Evolutionary conservation across 495 filamentous ascomycete genomes (phyloP), one percentile per base, ranked within the genome.

Genomic region (Neurospora sp.): DNA sequence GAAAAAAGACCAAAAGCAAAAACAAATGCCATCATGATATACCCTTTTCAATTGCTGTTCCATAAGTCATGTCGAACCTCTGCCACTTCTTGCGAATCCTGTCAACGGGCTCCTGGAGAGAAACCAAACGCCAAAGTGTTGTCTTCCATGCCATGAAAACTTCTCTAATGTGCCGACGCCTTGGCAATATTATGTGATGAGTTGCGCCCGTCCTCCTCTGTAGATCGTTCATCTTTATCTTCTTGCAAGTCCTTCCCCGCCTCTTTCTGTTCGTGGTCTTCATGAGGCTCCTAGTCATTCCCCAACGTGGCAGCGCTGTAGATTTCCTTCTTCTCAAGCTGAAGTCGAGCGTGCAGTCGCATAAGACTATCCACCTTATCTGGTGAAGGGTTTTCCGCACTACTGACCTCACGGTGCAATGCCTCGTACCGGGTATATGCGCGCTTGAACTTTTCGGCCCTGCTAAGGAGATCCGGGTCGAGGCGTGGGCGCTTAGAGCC

Each of bases 271-370:
- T 16, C 12, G 27, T 66, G 27, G 31, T 35, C 27, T 66, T 35
- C 14, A 27, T 31, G 53, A 7, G 27, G 53, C 53, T 37, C 53
- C 53, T 66, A 66, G 14, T 66, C 53, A 31, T 66, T 27, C 12
- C 18, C 27, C 14, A 66, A 31, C 27, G 12, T 66, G 53, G 35
- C 41, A 38, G 81, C 81, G 69, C 84, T 83, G 79, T 88, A 88
- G 66, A 94, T 93, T 66, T 92, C 87, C 70, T 82, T 82, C 82
- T 94, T 94, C 87, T 92, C 88, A 16, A 73, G 75, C 61, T 85
- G 81, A 41, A 94, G 83, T 18, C 85, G 83, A 14, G 83, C 78
- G 75, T 89, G 90, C 88, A 92, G 89, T 48, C 85, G 85, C 61
- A 88, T 79, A 73, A 93, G 75, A 61, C 86, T 79, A 4, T 86